Conservation (phyloP, 1,284 basidiomycete genomes). For the Earliella scabrosa region DNA sequence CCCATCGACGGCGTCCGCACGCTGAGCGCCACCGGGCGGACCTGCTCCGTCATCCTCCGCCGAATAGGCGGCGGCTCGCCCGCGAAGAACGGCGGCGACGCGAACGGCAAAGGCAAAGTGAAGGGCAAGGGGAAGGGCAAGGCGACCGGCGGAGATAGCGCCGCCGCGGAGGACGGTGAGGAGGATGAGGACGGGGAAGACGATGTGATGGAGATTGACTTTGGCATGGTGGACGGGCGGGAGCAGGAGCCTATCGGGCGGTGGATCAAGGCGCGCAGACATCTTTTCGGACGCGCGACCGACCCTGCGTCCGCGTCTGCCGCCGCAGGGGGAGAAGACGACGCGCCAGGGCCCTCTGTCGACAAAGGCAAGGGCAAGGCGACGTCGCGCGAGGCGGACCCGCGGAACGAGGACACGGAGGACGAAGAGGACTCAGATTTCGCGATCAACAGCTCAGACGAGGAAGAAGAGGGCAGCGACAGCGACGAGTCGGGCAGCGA, state of each 20-base stretch:
- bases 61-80: constrained; percentile 38
- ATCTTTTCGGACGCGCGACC: constrained; percentile 55
- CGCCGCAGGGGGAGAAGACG: constrained; percentile 12
- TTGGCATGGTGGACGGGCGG: constrained; percentile 70
- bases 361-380: constrained; percentile 25
- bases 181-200: constrained; percentile 38
- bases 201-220: constrained; percentile 60
- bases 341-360: not conserved
- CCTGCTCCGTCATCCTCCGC: constrained; percentile 63
- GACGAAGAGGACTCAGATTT: constrained; percentile 62
- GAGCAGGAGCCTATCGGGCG: constrained; percentile 67
- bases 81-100: constrained; percentile 1
- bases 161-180: constrained; percentile 30
- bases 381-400: constrained; percentile 35
- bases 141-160: constrained; percentile 30
- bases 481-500: constrained; percentile 3
- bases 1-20: constrained; percentile 58
- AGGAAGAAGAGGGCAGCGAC: constrained; percentile 28
- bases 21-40: constrained; percentile 67
- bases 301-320: constrained; percentile 2
- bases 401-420: constrained; percentile 44
- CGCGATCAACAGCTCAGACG: constrained; percentile 37
- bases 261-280: constrained; percentile 62
- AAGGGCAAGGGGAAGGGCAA: constrained; percentile 31
- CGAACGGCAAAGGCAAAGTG: constrained; percentile 7